phyloP scores from a whole-genome alignment of 352 stramenopile genomes.

The Aphanomyces cochlioides region DNA sequence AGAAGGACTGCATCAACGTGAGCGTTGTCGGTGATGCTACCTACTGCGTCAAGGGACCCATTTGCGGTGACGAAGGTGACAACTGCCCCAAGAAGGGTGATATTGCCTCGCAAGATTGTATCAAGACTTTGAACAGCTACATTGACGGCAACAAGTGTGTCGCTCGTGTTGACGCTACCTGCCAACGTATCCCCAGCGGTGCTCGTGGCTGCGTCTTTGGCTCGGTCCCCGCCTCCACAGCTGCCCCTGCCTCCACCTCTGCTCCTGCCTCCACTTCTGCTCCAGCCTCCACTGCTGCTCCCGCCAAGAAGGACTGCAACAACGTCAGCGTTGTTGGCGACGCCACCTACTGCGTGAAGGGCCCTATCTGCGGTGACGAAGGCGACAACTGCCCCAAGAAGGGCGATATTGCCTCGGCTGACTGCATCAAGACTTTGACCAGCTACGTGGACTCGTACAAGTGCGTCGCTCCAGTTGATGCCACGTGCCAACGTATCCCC shows the following conservation, averaged over 20 bases:
- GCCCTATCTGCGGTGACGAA: conserved; percentile 21
- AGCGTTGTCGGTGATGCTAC: no score
- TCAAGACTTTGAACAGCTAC: no score
- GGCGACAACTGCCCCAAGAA: conserved; percentile 42
- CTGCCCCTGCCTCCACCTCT: background rate
- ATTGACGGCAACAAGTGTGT: no score
- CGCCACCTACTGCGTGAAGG: conserved; percentile 30
- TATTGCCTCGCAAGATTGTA: no score
- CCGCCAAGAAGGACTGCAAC: conserved; percentile 2
- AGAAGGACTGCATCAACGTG: background rate
- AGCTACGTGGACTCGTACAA: conserved; percentile 23
- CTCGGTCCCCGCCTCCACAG: no score
- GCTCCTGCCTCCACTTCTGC: no score
- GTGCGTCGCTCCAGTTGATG: conserved; percentile 30
- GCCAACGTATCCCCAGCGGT: no score
- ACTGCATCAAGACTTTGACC: conserved; percentile 25
- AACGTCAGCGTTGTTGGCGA: conserved; percentile 28
- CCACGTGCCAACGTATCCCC: conserved; percentile 28
- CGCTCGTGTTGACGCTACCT: no score
- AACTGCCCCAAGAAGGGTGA: background rate
- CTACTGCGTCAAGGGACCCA: no score
- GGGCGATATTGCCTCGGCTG: conserved; percentile 38
- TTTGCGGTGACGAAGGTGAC: no score
- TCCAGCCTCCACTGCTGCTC: background rate
- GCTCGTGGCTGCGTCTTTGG: no score